Base-by-base conservation (phyloP, 768 basidiomycete species). In the Tulasnella calospora region DNA sequence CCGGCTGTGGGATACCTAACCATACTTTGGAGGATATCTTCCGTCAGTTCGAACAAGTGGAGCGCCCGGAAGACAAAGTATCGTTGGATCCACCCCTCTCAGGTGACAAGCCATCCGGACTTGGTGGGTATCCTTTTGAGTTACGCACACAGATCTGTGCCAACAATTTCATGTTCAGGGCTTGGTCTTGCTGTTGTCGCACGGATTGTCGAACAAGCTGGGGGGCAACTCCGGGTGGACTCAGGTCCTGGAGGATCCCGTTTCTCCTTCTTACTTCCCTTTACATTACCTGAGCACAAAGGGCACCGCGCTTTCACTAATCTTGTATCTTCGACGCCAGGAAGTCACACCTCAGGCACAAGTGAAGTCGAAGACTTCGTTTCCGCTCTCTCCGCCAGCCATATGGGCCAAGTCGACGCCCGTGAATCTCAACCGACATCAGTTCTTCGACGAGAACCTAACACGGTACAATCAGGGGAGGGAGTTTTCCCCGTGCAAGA, bases 121-220 rank as follows among this genome's bases (percentile, higher is more conserved):
- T 90, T 47, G 90, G 89, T 88, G 80, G 71, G 86, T 51, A 30
- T 30, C 71, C 17, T 41, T 2, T 35, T 23, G 17, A 51, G 13
- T n/a, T 5, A 51, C 33, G 51, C 5, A 57, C 19, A n/a, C 17
- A 12, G 4, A 12, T n/a, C 5, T 33, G 2, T 57, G 12, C 27
- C 30, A 3, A 76, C 21, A 35, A 3, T 13, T 38, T 76, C 8
- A 0, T 72, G 70, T 61, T 78, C 85, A 86, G 92, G 92, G 7
- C 87, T 94, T 19, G 93, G 93, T 4, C 85, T 94, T 40, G 93
- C 94, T 4, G 91, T 94, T 8, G 93, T 94, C 15, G 92, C 92
- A 0, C 87, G 93, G 21, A 93, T 94, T 57, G 91, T 94, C 4
- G 90, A 91, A 81, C 92, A 93, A 79, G 87, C 94, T 1, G 91